Evolutionary conservation across 1,284 basidiomycete genomes (phyloP), one percentile per base, ranked within the genome.

Genomic region (Stereum hirsutum): DNA sequence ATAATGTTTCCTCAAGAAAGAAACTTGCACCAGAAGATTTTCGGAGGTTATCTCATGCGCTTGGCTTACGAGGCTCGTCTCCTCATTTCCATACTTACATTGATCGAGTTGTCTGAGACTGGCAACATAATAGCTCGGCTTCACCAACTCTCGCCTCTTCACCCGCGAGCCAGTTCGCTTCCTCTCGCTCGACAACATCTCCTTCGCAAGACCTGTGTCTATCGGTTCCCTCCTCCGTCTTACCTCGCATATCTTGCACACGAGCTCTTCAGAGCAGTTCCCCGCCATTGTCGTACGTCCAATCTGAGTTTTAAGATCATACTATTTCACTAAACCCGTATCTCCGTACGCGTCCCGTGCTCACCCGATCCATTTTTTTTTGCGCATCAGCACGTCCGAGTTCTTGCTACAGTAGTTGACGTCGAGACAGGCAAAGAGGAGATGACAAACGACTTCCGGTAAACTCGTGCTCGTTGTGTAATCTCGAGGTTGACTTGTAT

Each of bases 1-100:
- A 64, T 89, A 41, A 89, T 89, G 84, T 89, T 89, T 57, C 87
- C 88, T 0, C 87, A 89, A 64, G 85, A 89, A 57, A 71, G 87
- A 54, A 90, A 91, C 55, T 70, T 89, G 2, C 87, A 90, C 57
- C 81, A 82, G 51, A 89, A 89, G 57, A 72, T 89, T 7, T 89
- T 90, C 54, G 86, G 86, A 65, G 78, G 70, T 4, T 70, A 72
- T 49, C 56, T 80, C 33, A 77, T 80, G 75, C 65, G 84, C 19
- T 64, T 85, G 36, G 84, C 79, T 4, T 79, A 83, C 50, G 81
- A 83, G 62, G 75, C 80, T 50, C 51, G 55, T 21, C 33, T 11
- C 12, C 6, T 21, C 41, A 3, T 30, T n/a, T 10, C 30, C 34
- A 37, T 37, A 23, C n/a, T n/a, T n/a, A 10, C 38, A 30, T 32